Percentiles rank a stretch among this genome's conserved stretches.
Evolutionary conservation across 148 eudicot genomes (phyloP).

Genomic region (Rhododendron molle): DNA sequence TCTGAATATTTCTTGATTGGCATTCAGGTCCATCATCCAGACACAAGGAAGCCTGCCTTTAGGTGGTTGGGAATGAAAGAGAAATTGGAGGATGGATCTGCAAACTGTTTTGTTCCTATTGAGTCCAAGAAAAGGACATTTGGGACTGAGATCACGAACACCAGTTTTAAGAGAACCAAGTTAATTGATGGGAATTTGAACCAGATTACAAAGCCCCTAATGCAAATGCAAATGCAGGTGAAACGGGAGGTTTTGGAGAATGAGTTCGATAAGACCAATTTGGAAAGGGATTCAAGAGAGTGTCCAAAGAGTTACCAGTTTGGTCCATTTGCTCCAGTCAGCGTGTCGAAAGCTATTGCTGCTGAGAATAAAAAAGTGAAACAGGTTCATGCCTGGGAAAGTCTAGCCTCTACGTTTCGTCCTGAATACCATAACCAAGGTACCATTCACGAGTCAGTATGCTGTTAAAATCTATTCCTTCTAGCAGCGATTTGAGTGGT

Average conservation of each 20-base stretch:
- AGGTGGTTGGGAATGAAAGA: constrained; percentile 75
- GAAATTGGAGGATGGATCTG: constrained; percentile 24
- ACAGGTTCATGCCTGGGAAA: constrained; percentile 53
- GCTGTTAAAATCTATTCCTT: background rate
- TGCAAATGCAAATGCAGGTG: constrained; percentile 13
- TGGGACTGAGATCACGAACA: constrained; percentile 75
- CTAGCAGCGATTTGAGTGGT: background rate
- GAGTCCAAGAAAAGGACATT: constrained; percentile 72
- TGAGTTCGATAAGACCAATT: constrained; percentile 19
- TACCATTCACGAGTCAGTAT: constrained; percentile 18
- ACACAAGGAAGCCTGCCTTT: constrained; percentile 86
- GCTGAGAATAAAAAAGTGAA: constrained; percentile 30
- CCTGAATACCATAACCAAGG: constrained; percentile 94
- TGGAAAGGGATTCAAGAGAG: constrained; percentile 23
- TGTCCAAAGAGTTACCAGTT: constrained; percentile 41
- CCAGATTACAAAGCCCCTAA: constrained; percentile 22
- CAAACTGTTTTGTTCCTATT: constrained; percentile 20
- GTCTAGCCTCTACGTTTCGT: constrained; percentile 52
- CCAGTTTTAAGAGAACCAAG: constrained; percentile 51
- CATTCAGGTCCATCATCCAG: constrained; percentile 71
- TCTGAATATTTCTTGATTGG: constrained; percentile 13
- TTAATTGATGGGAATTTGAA: constrained; percentile 21
- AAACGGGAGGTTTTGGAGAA: constrained; percentile 32
- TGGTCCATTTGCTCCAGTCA: constrained; percentile 86
- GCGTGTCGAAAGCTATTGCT: constrained; percentile 34